Evolutionary conservation across 1,284 basidiomycete genomes (phyloP).

Genomic region (Ustilago shanxiensis): DNA sequence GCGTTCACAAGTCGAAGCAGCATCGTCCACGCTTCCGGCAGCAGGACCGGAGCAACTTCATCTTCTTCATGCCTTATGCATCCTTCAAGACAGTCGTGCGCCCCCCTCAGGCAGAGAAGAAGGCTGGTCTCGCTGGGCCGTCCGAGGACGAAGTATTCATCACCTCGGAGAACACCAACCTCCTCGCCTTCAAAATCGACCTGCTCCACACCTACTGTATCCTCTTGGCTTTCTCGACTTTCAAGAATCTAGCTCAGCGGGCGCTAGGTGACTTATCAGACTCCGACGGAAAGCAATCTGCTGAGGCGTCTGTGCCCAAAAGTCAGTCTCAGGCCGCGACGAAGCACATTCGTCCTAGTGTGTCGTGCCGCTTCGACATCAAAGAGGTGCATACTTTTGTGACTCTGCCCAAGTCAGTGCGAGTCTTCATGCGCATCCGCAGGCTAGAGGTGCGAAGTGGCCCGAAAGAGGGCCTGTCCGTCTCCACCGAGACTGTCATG

Average conservation of each 20-base stretch:
- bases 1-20: conserved; percentile 18
- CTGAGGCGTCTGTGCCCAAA: not conserved
- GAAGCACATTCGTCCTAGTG: conserved; percentile 14
- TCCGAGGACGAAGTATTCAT: conserved; percentile 72
- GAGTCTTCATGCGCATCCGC: conserved; percentile 58
- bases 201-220: conserved; percentile 81
- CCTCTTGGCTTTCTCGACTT: conserved; percentile 77
- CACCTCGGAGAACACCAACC: conserved; percentile 71
- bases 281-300: not conserved
- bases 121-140: conserved; percentile 44
- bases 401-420: conserved; percentile 66
- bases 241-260: conserved; percentile 72
- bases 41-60: conserved; percentile 69
- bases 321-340: not conserved
- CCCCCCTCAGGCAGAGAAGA: conserved; percentile 45
- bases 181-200: conserved; percentile 74
- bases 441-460: conserved; percentile 64
- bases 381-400: conserved; percentile 65
- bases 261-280: not conserved
- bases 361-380: conserved; percentile 40
- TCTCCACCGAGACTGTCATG: conserved; percentile 70
- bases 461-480: conserved; percentile 43
- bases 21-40: conserved; percentile 40
- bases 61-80: conserved; percentile 67
- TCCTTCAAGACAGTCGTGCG: conserved; percentile 55